Base-by-base conservation (phyloP, 805 yeast species). In the Citeromyces matritensis region DNA sequence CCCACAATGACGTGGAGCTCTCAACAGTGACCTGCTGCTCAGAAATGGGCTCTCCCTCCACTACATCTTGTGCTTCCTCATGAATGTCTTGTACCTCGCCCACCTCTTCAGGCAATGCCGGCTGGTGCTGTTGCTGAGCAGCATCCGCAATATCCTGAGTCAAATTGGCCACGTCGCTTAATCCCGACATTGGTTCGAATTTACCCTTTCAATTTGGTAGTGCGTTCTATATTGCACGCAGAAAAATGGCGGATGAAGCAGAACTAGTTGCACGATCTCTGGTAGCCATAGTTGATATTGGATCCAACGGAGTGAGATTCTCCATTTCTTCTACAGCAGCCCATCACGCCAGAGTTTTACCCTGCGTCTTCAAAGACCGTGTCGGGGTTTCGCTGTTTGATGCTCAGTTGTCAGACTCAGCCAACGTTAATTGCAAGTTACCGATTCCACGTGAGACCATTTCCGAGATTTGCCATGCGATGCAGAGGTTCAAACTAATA, bases 321-420 rank as follows among this genome's bases (percentile, higher is more conserved):
- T 69, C 81, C 27, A 76, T 79, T 26, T 71, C 83, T 11, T 75
- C 84, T 2, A 62, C 69, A 30, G 76, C 79, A 3, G 59, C 77
- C 1, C 74, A 68, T 37, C 80, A 75, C 47, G 82, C 83, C 1
- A 60, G 91, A 37, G 73, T 75, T 4, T 69, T 80, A 68, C 88
- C 91, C 1, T 74, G 83, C 45, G 73, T 78, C 8, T 79, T 72
- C 52, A 81, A 78, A 39, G 88, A 79, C 41, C 54, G 85, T 30
- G 63, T 78, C 3, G 80, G 81, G 2, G 71, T 79, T 9, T 73
- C 85, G 0, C 49, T 79, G 12, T 75, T 70, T 44, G 83, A 75
- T 37, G 73, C 68, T 0, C 79, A 73, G 42, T 59, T 47, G 44
- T 59, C 36, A 35, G 64, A 50, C 19, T 41, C 38, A 31, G 36